These are phyloP conservation scores for Agrocybe pediades DNA, from an alignment of 768 basidiomycete species.

Conservation along the genomic window DNA sequence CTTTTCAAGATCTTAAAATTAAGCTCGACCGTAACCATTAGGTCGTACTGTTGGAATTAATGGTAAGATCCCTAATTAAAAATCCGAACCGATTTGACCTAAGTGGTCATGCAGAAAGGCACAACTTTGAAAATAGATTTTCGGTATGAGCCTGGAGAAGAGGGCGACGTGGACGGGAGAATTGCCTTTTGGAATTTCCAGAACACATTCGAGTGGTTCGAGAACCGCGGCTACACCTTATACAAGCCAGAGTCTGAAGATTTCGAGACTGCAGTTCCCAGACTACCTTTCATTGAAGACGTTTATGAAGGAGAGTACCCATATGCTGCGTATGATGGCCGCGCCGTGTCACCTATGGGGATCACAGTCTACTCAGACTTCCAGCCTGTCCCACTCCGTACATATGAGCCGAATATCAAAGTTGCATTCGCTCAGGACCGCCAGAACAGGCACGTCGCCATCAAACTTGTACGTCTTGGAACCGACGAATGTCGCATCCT, in stretches of 20 bases:
- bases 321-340: constrained; percentile 6
- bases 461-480: constrained; percentile 23
- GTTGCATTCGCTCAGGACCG: constrained; percentile 21
- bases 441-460: constrained; percentile 20
- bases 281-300: not conserved
- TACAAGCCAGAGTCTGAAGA: not conserved
- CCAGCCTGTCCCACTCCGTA: not conserved
- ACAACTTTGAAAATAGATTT: not conserved
- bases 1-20: no score
- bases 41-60: no score
- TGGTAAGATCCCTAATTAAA: no score
- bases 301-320: constrained; percentile 9
- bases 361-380: constrained; percentile 6
- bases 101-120: no score
- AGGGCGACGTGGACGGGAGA: constrained; percentile 21
- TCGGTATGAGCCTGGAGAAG: not conserved
- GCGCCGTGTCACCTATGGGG: not conserved
- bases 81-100: no score
- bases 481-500: constrained; percentile 25
- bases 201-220: constrained; percentile 4
- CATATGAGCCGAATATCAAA: not conserved
- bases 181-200: constrained; percentile 14
- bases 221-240: constrained; percentile 6
- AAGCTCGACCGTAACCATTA: no score
- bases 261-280: not conserved